Evolutionary conservation across 306 rosid genomes (phyloP), one percentile per base, ranked within the genome.

Genomic region (Lithocarpus polystachyus): DNA sequence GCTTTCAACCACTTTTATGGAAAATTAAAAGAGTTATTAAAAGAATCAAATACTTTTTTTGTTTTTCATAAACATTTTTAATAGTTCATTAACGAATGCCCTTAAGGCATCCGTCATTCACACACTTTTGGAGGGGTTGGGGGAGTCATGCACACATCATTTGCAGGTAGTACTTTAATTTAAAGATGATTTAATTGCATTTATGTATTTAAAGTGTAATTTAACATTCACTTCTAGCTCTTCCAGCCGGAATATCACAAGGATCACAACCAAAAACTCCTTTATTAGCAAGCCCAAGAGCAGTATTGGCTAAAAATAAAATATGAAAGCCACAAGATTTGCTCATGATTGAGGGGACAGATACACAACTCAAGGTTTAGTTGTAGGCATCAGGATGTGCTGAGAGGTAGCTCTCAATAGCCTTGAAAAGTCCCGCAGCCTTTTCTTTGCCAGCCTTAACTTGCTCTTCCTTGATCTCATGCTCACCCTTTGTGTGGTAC

Each of bases 371-470:
- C 20, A 22, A 2, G 4, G 40, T 23, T 82, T 79, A 84, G 83
- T 80, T 73, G 88, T 84, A 89, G 20, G 72, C 78, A 33, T 56
- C 57, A 1, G 89, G 85, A 80, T 89, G 77, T 11, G 77, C 87
- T 64, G 68, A 24, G 76, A 89, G 77, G 77, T 81, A 87, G 43
- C 2, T 23, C 81, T 87, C 92, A 51, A 87, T 5, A 33, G 90
- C 87, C 85, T 88, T 89, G 78, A 84, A 68, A 73, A 87, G 79
- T 0, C 68, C 80, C 2, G 26, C 3, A 11, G 78, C 81, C 77
- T 80, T 87, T 33, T 91, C 87, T 53, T 87, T 86, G n/a, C 83
- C 84, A 0, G 22, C 75, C 74, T 83, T 88, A 33, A 87, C 59
- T 0, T 67, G 74, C 28, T 79, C 89, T 56, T 89, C 82, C 0